Evolutionary conservation across 1,284 basidiomycete genomes (phyloP), one percentile per base, ranked within the genome.

Genomic region (Trichosporon sp.): DNA sequence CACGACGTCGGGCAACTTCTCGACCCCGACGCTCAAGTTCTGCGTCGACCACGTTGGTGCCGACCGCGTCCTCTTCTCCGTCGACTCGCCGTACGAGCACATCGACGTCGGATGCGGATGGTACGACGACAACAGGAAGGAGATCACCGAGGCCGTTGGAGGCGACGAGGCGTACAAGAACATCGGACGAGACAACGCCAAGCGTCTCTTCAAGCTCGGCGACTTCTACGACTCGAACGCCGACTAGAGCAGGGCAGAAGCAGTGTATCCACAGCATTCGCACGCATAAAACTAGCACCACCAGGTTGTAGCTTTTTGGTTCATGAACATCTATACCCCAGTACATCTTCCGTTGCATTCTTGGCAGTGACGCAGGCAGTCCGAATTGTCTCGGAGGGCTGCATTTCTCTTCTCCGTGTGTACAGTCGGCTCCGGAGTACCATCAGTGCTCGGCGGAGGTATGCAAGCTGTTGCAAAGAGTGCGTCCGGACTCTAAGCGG

Each of bases 11-110:
- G 73, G 73, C 69, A 74, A 74, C 71, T 74, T 74, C 38, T 51
- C 38, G 26, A 74, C 73, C 1, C 69, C 40, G 38, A 74, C 73
- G 0, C 73, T 74, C 67, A 72, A 79, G 77, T 74, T 81, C 75
- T 78, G 78, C 75, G 71, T 78, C 75, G 70, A 80, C 72, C 65
- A 71, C 51, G 67, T 70, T 46, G 78, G 80, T 32, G 73, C 77
- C n/a, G 80, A 81, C 68, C 76, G 79, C 21, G 75, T 81, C 69
- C 75, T 80, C n/a, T 81, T 81, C 76, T 80, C 80, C 5, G 79
- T 80, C 73, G 80, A 81, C 77, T 80, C 79, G 70, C 80, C 80
- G 5, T 81, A 80, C 72, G 80, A 81, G 70, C 75, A 76, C 70
- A 80, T 81, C 46, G 80, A 81, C 64, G 74, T 74, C 21, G 80